Base-by-base conservation (phyloP, 208 protist genomes). In the Acanthamoeba triangularis region DNA sequence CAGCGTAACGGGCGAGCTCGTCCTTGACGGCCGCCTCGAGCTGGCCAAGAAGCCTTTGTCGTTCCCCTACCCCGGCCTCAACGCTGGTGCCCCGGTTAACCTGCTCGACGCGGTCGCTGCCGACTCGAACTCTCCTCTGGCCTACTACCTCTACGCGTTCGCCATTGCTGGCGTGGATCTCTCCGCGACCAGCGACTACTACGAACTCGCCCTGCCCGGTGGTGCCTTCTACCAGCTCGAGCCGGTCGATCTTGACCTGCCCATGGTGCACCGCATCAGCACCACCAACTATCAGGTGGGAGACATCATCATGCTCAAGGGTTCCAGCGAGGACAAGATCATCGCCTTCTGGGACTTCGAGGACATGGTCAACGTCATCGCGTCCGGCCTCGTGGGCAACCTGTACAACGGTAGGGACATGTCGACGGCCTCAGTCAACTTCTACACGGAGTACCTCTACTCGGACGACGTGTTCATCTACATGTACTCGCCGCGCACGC, bases 271-370 rank as follows among this genome's bases (percentile, higher is more conserved):
- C 10, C 80, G 80, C 80, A 65, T 90, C 49, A 8, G 5, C 28
- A 65, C 52, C 25, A 63, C 80, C 49, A 90, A 65, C 80, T 90
- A 90, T 49, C 52, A 90, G 80, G 47, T 90, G 16, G 80, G 80
- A 25, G 80, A 90, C 49, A 90, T 90, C 80, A 90, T 90, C 80
- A 56, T 90, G 28, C 52, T 90, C 49, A 90, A 90, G 80, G 80
- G 80, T 23, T 90, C 80, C 52, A 41, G n/a, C 47, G 20, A 54
- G 30, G 44, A 56, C 80, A 90, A 90, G 80, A 65, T 90, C 80
- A 90, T 90, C 35, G 80, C 80, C 80, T 67, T 90, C 80, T 90
- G 80, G 80, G 80, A 90, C 80, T 90, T 90, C 33, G 80, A 90
- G 80, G 80, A 90, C 30, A 7, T 90, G 16, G 16, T 90, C 49